A percentile compares a stretch with the other conserved stretches of the same genome.
phyloP scores from a whole-genome alignment of 805 yeast species.

The Tetrapisispora pingtungensis region DNA sequence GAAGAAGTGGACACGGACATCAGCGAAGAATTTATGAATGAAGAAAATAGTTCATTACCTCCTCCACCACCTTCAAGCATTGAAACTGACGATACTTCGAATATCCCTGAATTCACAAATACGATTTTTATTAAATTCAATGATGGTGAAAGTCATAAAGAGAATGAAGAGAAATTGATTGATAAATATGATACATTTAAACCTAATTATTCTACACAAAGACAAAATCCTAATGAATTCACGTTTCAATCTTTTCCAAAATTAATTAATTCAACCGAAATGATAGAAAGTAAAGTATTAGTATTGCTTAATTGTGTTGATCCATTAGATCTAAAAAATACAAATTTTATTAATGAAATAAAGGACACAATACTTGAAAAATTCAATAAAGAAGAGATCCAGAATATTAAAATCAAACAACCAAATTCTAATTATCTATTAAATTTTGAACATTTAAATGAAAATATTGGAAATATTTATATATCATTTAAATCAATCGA shows the following conservation, averaged over 20 bases:
- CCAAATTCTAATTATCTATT: conserved; percentile 37
- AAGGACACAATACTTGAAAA: conserved; percentile 37
- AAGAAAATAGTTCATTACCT: neutral
- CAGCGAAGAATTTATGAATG: neutral
- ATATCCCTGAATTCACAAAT: conserved; percentile 15
- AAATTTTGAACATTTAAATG: conserved; percentile 35
- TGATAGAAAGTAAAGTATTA: conserved; percentile 37
- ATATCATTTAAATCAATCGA: conserved; percentile 49
- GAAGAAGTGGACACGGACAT: neutral
- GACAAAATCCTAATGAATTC: neutral
- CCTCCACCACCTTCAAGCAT: neutral
- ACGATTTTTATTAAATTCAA: conserved; percentile 17
- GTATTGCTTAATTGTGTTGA: conserved; percentile 58
- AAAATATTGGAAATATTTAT: conserved; percentile 65
- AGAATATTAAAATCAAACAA: conserved; percentile 45
- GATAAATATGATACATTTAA: conserved; percentile 8
- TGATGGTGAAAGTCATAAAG: neutral
- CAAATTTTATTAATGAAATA: conserved; percentile 38
- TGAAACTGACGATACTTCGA: too few relatives aligned
- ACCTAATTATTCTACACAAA: conserved; percentile 15
- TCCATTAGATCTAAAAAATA: conserved; percentile 51
- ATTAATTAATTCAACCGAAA: conserved; percentile 21
- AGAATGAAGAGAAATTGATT: neutral
- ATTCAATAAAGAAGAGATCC: conserved; percentile 33
- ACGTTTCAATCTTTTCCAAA: conserved; percentile 31